phyloP scores from a whole-genome alignment of 148 eudicot species.

The Chenopodium formosanum region DNA sequence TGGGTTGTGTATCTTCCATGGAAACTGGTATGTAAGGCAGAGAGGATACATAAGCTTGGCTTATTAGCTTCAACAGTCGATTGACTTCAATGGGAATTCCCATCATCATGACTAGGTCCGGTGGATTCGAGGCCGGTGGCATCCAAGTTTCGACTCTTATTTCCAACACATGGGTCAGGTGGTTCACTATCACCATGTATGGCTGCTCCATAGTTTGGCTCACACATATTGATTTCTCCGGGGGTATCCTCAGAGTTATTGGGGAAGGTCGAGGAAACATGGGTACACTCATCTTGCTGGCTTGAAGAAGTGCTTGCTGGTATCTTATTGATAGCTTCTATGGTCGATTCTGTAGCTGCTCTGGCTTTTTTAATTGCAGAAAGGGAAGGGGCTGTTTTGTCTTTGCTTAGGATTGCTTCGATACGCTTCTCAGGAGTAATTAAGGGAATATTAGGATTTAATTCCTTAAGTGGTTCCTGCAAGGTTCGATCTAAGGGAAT shows the following conservation, averaged over 20 bases:
- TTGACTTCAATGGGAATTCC: background rate
- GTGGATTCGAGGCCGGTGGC: background rate
- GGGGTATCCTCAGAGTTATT: background rate
- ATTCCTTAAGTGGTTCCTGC: too few species aligned
- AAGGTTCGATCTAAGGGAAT: too few species aligned
- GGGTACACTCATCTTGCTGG: background rate
- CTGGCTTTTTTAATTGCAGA: too few species aligned
- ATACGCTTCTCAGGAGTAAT: too few species aligned
- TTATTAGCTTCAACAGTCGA: background rate
- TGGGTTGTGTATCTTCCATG: too few species aligned
- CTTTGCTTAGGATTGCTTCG: too few species aligned
- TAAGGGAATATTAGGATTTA: too few species aligned
- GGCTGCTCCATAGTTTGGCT: background rate
- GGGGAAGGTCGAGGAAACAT: background rate
- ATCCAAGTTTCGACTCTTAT: background rate
- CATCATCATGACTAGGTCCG: background rate
- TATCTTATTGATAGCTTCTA: too few species aligned
- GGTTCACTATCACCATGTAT: background rate
- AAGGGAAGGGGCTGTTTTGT: too few species aligned
- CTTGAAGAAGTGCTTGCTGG: background rate
- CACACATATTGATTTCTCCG: background rate
- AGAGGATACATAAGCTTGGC: too few species aligned
- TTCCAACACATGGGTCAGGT: background rate
- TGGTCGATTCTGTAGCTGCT: too few species aligned
- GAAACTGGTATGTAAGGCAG: too few species aligned